phyloP scores from a whole-genome alignment of 2,329 filamentous ascomycete genomes.

The Fusarium vanettenii region DNA sequence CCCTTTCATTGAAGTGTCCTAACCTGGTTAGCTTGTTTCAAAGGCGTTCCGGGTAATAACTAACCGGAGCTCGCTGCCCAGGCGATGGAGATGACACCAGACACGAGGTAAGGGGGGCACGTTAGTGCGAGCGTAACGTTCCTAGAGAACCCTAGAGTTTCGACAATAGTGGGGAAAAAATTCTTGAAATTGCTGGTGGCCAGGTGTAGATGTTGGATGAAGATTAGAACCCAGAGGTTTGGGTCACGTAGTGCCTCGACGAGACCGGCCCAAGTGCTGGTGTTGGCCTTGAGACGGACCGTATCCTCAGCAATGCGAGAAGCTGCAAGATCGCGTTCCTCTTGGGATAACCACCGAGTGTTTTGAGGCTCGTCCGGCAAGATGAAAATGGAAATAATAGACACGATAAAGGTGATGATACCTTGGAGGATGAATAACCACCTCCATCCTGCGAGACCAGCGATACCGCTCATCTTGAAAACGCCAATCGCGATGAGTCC shows the following conservation, averaged over 20 bases:
- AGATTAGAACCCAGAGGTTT: constrained; percentile 59
- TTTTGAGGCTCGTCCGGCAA: constrained; percentile 55
- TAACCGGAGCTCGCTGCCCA: constrained; percentile 54
- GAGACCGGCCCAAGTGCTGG: constrained; percentile 57
- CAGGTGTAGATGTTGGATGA: constrained; percentile 64
- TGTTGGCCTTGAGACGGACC: constrained; percentile 54
- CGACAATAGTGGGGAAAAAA: constrained; percentile 40
- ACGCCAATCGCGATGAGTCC: constrained; percentile 58
- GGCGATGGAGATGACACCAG: constrained; percentile 34
- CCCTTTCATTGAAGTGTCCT: background rate
- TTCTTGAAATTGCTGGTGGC: constrained; percentile 59
- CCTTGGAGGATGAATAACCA: constrained; percentile 75
- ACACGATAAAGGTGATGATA: constrained; percentile 47
- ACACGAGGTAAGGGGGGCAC: constrained; percentile 57
- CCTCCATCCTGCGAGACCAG: constrained; percentile 43
- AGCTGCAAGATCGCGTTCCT: constrained; percentile 55
- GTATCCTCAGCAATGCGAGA: constrained; percentile 57
- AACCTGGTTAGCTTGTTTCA: background rate
- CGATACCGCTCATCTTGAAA: constrained; percentile 46
- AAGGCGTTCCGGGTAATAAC: constrained; percentile 8
- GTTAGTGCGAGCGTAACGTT: constrained; percentile 44
- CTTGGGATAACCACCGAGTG: constrained; percentile 53
- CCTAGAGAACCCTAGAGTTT: constrained; percentile 40
- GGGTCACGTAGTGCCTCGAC: constrained; percentile 56
- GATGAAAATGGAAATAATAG: constrained; percentile 39